A percentile compares a stretch with the other conserved stretches of the same genome.
Evolutionary conservation across 1,284 basidiomycete genomes (phyloP).

Genomic region (Mrakiaceae sp.): DNA sequence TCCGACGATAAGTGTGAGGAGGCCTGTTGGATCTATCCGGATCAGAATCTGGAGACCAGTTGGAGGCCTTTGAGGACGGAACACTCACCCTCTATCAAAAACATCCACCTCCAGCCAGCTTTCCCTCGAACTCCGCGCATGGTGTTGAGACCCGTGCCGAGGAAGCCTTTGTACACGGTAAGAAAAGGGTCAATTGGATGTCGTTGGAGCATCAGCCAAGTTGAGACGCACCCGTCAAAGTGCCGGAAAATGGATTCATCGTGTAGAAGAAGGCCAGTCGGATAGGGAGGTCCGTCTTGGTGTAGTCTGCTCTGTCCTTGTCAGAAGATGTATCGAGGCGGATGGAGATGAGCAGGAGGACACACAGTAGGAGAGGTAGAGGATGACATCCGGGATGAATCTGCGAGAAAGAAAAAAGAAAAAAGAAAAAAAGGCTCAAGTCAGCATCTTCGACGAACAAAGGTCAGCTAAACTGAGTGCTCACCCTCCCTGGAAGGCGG

Average conservation of each 20-base stretch:
- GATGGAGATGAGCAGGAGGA: constrained; percentile 3
- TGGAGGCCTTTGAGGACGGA: not conserved
- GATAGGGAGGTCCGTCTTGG: constrained; percentile 28
- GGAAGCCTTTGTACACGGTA: constrained; percentile 23
- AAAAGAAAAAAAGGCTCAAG: too few relatives aligned
- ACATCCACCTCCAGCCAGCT: constrained; percentile 31
- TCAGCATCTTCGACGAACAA: too few relatives aligned
- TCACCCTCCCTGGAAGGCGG: too few relatives aligned
- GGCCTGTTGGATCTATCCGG: constrained; percentile 26
- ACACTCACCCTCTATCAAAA: constrained; percentile 25
- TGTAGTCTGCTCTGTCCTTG: not conserved
- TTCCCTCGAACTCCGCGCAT: constrained; percentile 27
- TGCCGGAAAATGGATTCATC: not conserved
- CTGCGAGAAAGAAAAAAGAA: too few relatives aligned
- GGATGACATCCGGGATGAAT: constrained; percentile 28
- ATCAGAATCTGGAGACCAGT: not conserved
- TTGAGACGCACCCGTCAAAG: too few relatives aligned
- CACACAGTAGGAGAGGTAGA: constrained; percentile 36
- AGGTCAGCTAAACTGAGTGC: too few relatives aligned
- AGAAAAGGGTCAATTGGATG: not conserved
- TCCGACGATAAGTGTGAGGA: constrained; percentile 47
- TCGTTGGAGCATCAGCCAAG: not conserved
- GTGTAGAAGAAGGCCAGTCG: constrained; percentile 34
- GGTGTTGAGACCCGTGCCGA: constrained; percentile 30
- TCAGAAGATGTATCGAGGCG: not conserved